These are phyloP conservation scores for Naganishia albida DNA, from an alignment of 1,284 basidiomycete genomes.

Conservation along the genomic window DNA sequence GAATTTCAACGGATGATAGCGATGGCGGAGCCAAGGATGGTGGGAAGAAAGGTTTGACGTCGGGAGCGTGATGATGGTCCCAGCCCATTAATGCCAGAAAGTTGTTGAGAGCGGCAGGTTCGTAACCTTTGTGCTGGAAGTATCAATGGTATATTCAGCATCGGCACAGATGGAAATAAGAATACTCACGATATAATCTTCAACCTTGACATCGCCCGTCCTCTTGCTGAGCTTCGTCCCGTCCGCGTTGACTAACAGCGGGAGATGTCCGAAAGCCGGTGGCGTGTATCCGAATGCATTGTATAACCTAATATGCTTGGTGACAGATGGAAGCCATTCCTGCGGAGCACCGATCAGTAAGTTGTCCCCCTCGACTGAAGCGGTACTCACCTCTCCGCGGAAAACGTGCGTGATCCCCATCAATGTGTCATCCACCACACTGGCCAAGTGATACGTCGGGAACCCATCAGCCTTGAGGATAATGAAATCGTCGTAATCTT, in stretches of 20 bases:
- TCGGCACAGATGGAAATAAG: too few species aligned
- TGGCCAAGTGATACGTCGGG: conserved; percentile 96
- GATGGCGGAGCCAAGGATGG: conserved; percentile 61
- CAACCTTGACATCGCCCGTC: conserved; percentile 81
- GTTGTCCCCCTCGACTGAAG: conserved; percentile 3
- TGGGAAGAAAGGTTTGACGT: conserved; percentile 60
- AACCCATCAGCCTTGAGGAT: conserved; percentile 88
- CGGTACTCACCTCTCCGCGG: conserved; percentile 74
- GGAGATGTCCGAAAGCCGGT: conserved; percentile 87
- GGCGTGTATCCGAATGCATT: conserved; percentile 69
- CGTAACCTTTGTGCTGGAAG: conserved; percentile 68
- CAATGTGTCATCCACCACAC: conserved; percentile 89
- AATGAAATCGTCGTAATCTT: conserved; percentile 81
- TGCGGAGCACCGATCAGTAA: conserved; percentile 44
- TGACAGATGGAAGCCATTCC: conserved; percentile 97
- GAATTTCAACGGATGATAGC: conserved; percentile 45
- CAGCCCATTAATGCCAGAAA: conserved; percentile 93
- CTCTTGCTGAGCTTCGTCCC: conserved; percentile 95
- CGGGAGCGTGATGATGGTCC: conserved; percentile 61
- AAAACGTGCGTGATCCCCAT: conserved; percentile 97
- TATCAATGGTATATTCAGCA: too few species aligned
- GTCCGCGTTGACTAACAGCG: conserved; percentile 84
- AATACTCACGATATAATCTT: conserved; percentile 75
- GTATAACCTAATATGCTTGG: conserved; percentile 88
- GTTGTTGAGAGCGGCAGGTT: conserved; percentile 85